A percentile compares a stretch with the other conserved stretches of the same genome.
Evolutionary conservation across 306 rosid species (phyloP).

Genomic region (Erythrophleum fordii): DNA sequence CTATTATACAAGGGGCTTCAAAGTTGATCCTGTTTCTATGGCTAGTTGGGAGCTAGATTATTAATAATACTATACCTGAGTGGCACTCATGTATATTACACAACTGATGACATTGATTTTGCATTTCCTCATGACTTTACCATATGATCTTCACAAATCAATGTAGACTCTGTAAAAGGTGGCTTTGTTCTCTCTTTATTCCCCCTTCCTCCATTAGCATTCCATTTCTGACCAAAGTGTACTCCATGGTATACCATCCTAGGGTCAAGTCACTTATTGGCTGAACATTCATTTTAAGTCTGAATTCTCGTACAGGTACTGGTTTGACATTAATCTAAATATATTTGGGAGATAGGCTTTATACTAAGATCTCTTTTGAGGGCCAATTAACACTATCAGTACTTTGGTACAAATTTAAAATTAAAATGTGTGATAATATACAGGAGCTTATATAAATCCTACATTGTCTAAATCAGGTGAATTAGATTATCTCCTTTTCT

Average conservation of each 20-base stretch:
- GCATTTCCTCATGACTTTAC: too few species aligned
- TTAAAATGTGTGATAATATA: neutral
- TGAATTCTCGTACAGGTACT: neutral
- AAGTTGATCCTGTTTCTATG: neutral
- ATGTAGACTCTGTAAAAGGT: too few species aligned
- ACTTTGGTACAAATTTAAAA: neutral
- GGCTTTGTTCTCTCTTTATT: too few species aligned
- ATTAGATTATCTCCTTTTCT: neutral
- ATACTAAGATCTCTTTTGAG: neutral
- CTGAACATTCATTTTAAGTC: too few species aligned
- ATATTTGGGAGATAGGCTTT: slow-evolving; percentile 1
- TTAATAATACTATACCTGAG: neutral
- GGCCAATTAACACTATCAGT: neutral
- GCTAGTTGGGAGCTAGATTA: neutral
- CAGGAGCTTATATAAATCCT: neutral
- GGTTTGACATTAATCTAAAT: neutral
- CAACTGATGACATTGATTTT: too few species aligned
- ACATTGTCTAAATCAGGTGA: neutral
- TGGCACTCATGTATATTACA: neutral
- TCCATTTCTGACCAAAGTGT: too few species aligned
- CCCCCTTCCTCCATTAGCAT: neutral
- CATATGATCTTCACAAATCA: too few species aligned
- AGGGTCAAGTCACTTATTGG: too few species aligned
- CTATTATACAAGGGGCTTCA: neutral
- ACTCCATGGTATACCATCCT: too few species aligned